These are phyloP conservation scores for Chlamydomonas reinhardtii DNA, from an alignment of 163 green algal species.

Conservation along the genomic window DNA sequence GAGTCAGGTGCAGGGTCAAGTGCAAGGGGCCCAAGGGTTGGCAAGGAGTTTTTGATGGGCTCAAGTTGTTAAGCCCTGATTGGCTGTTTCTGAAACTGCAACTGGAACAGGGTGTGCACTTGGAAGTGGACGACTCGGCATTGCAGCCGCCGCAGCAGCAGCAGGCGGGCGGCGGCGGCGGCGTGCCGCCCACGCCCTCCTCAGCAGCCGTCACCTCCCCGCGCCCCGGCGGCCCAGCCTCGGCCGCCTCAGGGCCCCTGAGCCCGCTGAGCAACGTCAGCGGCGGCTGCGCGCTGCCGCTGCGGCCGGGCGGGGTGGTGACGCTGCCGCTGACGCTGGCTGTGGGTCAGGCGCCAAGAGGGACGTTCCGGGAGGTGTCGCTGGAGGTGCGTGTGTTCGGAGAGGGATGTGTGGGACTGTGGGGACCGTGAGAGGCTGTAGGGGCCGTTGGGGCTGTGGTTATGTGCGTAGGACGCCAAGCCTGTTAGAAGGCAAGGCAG, in stretches of 20 bases:
- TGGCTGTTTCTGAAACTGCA: too few species aligned
- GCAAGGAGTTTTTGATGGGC: too few species aligned
- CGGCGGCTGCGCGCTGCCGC: slow-evolving; percentile 8
- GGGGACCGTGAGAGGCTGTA: too few species aligned
- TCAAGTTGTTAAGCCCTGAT: too few species aligned
- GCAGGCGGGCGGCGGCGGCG: background rate
- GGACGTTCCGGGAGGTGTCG: slow-evolving; percentile 5
- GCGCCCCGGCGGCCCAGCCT: too few species aligned
- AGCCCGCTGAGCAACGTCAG: background rate
- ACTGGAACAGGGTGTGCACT: slow-evolving; percentile 38
- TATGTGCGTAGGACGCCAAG: too few species aligned
- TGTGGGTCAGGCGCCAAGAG: slow-evolving; percentile 29
- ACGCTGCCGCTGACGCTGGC: slow-evolving; percentile 31
- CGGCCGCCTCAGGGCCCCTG: background rate
- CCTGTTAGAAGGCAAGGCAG: too few species aligned
- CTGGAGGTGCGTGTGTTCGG: slow-evolving; percentile 30
- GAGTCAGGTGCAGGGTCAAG: too few species aligned
- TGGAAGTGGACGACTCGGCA: slow-evolving; percentile 36
- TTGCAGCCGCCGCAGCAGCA: slow-evolving; percentile 27
- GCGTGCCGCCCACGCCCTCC: background rate
- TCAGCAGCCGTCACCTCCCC: too few species aligned
- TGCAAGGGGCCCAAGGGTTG: too few species aligned
- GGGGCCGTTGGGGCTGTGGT: too few species aligned
- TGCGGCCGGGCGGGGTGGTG: slow-evolving; percentile 20
- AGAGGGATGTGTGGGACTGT: too few species aligned